Evolutionary conservation across 805 yeast species (phyloP), one percentile per base, ranked within the genome.

Genomic region (Candida golubevii): DNA sequence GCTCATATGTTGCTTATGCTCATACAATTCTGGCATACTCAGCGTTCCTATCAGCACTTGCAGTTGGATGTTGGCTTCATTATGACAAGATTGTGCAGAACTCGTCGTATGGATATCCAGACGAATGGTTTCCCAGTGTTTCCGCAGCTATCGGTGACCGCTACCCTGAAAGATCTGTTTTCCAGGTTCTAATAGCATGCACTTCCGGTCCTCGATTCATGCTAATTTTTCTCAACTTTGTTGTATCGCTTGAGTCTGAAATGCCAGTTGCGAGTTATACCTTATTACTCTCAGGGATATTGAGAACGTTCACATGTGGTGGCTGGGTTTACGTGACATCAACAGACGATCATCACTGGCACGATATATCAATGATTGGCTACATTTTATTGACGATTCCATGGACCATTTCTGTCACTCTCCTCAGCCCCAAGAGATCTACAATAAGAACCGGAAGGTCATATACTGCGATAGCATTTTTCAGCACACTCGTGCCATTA

Each of bases 321-420:
- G 98, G 98, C 10, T 93, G 98, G 97, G 96, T 95, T 7, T 93
- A 93, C 61, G 85, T 93, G 50, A 93, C 99, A 1, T 86, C 96
- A 7, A 88, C 97, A 1, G 99, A 93, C 63, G 97, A 93, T 62
- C 98, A 91, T 56, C 96, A 91, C 65, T 82, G 84, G 70, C 99
- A 93, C 62, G 98, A 93, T 60, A 80, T 93, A 35, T 91, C 91
- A 62, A 93, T 93, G 99, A 88, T 93, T 48, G 62, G 84, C 26
- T 93, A 93, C 66, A 85, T 93, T 46, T 77, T 89, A 1, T 72
- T 91, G 49, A 90, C 98, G 1, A 71, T 91, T 33, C 99, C 99
- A 1, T 93, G 97, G 97, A 85, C 88, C 39, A 63, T 82, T 18
- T 65, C 80, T 38, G 78, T 85, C 31, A 79, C 83, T 18, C 56